Base-by-base conservation (phyloP, 2,329 filamentous ascomycete species). In the Pseudocercospora fuligena region DNA sequence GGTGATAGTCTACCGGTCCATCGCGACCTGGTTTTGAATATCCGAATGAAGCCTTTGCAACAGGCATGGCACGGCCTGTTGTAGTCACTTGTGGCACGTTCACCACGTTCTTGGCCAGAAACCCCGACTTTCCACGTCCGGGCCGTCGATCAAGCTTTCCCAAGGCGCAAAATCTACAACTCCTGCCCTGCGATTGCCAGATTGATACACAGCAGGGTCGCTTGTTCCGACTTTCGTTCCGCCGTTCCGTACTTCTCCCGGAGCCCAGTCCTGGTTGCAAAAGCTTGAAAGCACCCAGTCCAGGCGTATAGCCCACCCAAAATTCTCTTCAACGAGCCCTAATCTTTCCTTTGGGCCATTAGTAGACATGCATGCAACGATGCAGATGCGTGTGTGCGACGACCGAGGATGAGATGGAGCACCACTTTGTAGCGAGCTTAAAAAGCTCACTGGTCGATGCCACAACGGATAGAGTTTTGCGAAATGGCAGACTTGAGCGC, bases 51-150 rank as follows among this genome's bases (percentile, higher is more conserved):
- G 21, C 14, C 8, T 23, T 51, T 51, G 19, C 19, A 51, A 51
- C 47, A 51, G 47, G 47, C 47, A 51, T 51, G 47, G 47, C 47
- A 51, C 47, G 47, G 47, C 47, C 9, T 51, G 47, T 51, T 51
- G 47, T 51, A 51, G 47, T 27, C 47, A 51, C 14, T 51, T 9
- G 47, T 4, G 47, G 47, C 19, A 21, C 23, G 47, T 51, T 19
- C 21, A 51, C 19, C 19, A 25, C 11, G 12, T 1, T 21, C 47
- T 49, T 49, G 46, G 46, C 19, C 7, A 27, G 23, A 49, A 49
- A 49, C 46, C 23, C 11, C 19, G 25, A 25, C 47, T 14, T 21
- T 23, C 47, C 19, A 51, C 23, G 21, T 51, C 47, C 47, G 47
- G 47, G 19, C 47, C 47, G 47, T 16, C 16, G 23, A 21, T 14